Evolutionary conservation across 1,139 yeast genomes (phyloP).

Genomic region (Candida frijolesensis): DNA sequence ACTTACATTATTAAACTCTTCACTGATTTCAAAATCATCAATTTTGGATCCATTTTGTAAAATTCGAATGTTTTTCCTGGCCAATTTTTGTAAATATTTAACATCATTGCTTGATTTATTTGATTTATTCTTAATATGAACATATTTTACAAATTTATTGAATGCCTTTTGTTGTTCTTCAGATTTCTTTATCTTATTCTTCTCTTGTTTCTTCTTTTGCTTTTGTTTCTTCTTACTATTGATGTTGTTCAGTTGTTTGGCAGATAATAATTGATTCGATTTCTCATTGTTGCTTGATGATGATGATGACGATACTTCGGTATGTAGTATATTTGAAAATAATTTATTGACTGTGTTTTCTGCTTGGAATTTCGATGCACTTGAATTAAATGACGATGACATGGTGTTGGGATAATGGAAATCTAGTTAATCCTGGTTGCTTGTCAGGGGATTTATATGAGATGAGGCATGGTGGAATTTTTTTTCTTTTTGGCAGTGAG

Average conservation of each 20-base stretch:
- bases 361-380: conserved; percentile 36
- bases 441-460: background rate
- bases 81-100: conserved; percentile 49
- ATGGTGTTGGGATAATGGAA: conserved; percentile 16
- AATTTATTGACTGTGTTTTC: conserved; percentile 44
- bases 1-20: conserved; percentile 49
- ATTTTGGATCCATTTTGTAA: conserved; percentile 47
- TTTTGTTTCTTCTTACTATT: conserved; percentile 24
- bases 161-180: conserved; percentile 41
- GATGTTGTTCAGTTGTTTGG: background rate
- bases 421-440: too few species aligned
- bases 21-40: conserved; percentile 43
- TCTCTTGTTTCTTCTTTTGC: conserved; percentile 31
- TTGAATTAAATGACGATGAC: conserved; percentile 29
- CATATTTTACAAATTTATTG: conserved; percentile 52
- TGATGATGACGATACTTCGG: conserved; percentile 16
- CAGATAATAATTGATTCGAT: background rate
- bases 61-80: conserved; percentile 50
- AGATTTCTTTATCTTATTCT: conserved; percentile 37
- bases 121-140: conserved; percentile 42
- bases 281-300: conserved; percentile 7
- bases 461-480: conserved; percentile 4
- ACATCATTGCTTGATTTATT: conserved; percentile 46
- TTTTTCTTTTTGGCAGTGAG: conserved; percentile 1
- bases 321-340: conserved; percentile 44